phyloP scores from a whole-genome alignment of 176 grass and related monocot genomes.

The Lolium perenne region DNA sequence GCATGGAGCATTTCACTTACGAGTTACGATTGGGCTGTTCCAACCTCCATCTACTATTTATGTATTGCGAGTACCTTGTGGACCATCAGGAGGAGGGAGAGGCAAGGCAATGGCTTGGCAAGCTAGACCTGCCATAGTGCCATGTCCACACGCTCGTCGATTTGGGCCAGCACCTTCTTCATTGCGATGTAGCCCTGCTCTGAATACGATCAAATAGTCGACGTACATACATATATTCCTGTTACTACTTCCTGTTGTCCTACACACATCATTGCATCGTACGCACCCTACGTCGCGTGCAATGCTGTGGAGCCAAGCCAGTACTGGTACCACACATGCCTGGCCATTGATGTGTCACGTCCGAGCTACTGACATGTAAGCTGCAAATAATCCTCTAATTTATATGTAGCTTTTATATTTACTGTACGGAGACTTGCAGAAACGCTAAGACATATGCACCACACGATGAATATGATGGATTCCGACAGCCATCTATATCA shows the following conservation, averaged over 20 bases:
- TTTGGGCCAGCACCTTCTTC: conserved; percentile 14
- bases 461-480: not conserved
- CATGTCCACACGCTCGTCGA: not conserved
- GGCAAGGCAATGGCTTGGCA: too few relatives aligned
- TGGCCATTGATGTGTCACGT: too few relatives aligned
- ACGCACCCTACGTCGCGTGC: too few relatives aligned
- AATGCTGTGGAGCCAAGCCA: too few relatives aligned
- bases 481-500: not conserved
- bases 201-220: not conserved
- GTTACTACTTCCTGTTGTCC: not conserved
- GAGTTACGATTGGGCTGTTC: too few relatives aligned
- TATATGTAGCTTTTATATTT: not conserved
- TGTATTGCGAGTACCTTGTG: too few relatives aligned
- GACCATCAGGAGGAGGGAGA: too few relatives aligned
- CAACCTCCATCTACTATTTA: too few relatives aligned
- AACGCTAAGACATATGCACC: not conserved
- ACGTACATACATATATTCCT: not conserved
- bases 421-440: not conserved
- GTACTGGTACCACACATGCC: too few relatives aligned
- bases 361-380: not conserved
- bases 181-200: not conserved
- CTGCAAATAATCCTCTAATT: not conserved
- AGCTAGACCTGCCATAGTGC: too few relatives aligned
- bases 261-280: not conserved
- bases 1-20: too few relatives aligned